phyloP scores from a whole-genome alignment of 306 rosid genomes.

The Senna tora region DNA sequence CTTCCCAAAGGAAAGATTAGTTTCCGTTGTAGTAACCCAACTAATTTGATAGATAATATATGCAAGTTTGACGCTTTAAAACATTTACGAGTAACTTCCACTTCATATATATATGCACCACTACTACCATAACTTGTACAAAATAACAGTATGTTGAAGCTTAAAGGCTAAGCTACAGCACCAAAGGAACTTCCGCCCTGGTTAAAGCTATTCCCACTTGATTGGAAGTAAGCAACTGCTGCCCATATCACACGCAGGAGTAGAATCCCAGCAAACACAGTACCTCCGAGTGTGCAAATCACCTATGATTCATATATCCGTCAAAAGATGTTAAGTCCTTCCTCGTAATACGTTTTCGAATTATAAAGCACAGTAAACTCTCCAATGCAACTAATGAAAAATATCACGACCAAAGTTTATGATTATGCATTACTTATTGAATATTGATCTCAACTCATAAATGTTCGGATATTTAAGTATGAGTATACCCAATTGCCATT shows the following conservation, averaged over 20 bases:
- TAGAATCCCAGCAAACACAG: slow-evolving; percentile 63
- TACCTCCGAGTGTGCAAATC: slow-evolving; percentile 69
- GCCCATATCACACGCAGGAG: slow-evolving; percentile 68
- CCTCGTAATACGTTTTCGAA: slow-evolving; percentile 2
- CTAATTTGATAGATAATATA: neutral
- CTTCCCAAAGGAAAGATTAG: too few species aligned
- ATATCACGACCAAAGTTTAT: slow-evolving; percentile 20
- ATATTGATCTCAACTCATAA: slow-evolving; percentile 9
- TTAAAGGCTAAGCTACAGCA: slow-evolving; percentile 43
- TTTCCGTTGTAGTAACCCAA: too few species aligned
- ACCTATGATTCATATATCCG: slow-evolving; percentile 53
- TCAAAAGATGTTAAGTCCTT: slow-evolving; percentile 4
- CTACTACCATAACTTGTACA: too few species aligned
- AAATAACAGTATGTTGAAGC: neutral
- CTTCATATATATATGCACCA: too few species aligned
- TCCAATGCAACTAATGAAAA: slow-evolving; percentile 16
- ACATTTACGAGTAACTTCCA: neutral
- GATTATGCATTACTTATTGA: slow-evolving; percentile 4
- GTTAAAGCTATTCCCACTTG: slow-evolving; percentile 58
- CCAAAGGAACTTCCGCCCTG: slow-evolving; percentile 60
- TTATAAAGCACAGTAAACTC: slow-evolving; percentile 1
- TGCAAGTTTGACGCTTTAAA: neutral
- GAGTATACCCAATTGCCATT: too few species aligned
- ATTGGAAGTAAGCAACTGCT: slow-evolving; percentile 61
- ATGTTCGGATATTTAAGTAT: neutral